Evolutionary conservation across 139 green algal genomes (phyloP).

Genomic region (Chlorella sp.): DNA sequence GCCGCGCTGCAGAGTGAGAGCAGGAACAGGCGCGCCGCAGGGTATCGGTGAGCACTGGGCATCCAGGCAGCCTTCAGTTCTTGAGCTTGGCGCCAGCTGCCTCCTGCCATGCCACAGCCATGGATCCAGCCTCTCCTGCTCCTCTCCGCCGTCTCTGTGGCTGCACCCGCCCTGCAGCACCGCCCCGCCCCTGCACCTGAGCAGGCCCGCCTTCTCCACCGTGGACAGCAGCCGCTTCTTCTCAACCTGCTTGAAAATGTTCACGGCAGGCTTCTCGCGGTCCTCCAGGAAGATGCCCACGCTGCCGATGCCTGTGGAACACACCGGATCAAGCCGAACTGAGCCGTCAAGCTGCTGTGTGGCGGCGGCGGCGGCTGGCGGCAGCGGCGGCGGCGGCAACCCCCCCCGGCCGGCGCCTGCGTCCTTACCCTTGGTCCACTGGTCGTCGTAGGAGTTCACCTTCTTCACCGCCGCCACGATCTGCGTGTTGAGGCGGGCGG

Average conservation of each 20-base stretch:
- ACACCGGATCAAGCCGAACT: not conserved
- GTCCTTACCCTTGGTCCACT: conserved; percentile 44
- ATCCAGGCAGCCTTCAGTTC: too few species aligned
- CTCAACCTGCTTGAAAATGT: conserved; percentile 67
- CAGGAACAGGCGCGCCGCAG: not conserved
- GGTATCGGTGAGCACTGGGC: too few species aligned
- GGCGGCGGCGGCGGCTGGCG: too few species aligned
- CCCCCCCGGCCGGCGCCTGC: not conserved
- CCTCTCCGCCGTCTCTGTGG: too few species aligned
- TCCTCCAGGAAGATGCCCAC: conserved; percentile 59
- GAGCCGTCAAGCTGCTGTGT: too few species aligned
- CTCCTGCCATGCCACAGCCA: too few species aligned
- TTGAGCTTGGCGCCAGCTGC: too few species aligned
- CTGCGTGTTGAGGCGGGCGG: not conserved
- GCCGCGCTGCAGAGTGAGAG: conserved; percentile 28
- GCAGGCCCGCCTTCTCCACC: conserved; percentile 83
- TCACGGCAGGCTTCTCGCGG: conserved; percentile 47
- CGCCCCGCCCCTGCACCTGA: conserved; percentile 44
- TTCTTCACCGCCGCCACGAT: conserved; percentile 26
- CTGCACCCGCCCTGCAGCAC: too few species aligned
- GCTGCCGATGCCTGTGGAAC: conserved; percentile 45
- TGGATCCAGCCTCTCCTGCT: too few species aligned
- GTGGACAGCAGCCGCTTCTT: conserved; percentile 84
- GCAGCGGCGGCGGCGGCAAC: not conserved
- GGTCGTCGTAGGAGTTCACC: conserved; percentile 46